Evolutionary conservation across 805 yeast genomes (phyloP).

Genomic region (Scheffersomyces amazonensis): DNA sequence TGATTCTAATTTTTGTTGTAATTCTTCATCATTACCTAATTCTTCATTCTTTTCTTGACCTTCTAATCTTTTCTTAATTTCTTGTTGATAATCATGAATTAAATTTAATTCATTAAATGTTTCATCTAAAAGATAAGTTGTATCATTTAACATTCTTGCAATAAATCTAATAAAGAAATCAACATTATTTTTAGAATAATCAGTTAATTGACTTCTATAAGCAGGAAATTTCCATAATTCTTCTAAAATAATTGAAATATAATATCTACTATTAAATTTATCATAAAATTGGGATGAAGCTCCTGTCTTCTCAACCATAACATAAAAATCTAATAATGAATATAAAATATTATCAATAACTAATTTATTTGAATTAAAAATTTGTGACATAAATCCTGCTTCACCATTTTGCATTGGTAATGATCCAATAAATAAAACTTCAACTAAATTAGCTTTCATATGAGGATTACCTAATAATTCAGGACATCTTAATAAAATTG

Average conservation of each 20-base stretch:
- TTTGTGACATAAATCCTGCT: constrained; percentile 71
- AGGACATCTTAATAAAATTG: constrained; percentile 77
- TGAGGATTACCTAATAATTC: constrained; percentile 90
- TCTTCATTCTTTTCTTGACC: constrained; percentile 31
- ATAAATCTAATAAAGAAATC: constrained; percentile 89
- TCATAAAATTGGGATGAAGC: constrained; percentile 94
- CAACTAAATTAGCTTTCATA: constrained; percentile 80
- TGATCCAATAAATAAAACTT: constrained; percentile 74
- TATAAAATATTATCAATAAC: constrained; percentile 69
- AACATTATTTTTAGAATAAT: constrained; percentile 64
- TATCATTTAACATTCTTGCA: constrained; percentile 92
- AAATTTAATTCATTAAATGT: constrained; percentile 74
- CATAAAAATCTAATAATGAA: constrained; percentile 85
- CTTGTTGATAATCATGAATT: constrained; percentile 74
- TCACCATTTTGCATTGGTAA: constrained; percentile 51
- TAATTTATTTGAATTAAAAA: constrained; percentile 61
- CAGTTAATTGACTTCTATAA: constrained; percentile 66
- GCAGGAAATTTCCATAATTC: constrained; percentile 74
- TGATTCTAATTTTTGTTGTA: constrained; percentile 50
- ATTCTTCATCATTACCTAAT: constrained; percentile 59
- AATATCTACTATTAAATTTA: constrained; percentile 86
- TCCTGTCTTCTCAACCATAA: constrained; percentile 94
- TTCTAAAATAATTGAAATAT: constrained; percentile 79
- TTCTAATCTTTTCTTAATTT: constrained; percentile 48
- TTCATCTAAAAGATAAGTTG: constrained; percentile 89